Evolutionary conservation across 1,284 basidiomycete genomes (phyloP), one percentile per base, ranked within the genome.

Genomic region (Apiotrichum laibachii): DNA sequence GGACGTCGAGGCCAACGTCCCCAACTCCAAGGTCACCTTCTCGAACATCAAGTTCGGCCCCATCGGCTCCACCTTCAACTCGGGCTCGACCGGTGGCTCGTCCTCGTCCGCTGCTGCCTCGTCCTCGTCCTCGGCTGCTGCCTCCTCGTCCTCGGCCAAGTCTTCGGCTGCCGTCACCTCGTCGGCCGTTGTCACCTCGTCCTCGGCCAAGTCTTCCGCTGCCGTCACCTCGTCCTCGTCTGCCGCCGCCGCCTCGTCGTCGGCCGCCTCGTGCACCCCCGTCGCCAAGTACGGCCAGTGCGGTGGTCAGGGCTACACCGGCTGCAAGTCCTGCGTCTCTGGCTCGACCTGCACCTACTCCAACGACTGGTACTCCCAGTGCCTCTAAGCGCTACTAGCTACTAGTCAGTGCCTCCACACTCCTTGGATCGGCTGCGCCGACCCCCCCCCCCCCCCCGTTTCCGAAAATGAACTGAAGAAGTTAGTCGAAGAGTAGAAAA

Each of bases 281-380:
- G 49, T 40, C 37, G 7, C 37, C 49, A 50, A 50, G 49, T 50
- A 15, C 4, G 49, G 49, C 49, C 49, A 50, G 49, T 50, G 49
- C 21, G 49, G 49, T 18, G 49, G 49, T 37, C 5, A 39, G 5
- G 21, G 21, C 35, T 50, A 18, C 12, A 40, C 49, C 7, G 49
- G 49, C 49, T 40, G 49, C 49, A 50, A 34, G 10, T 13, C 15
- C 49, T 50, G 49, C 37, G 49, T 13, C 9, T 18, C 49, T 18
- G 49, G 49, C 49, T 50, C 49, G 21, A 50, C 49, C 49, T 50
- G 49, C 49, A 50, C 49, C 13, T 26, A 22, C 49, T 6, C 8
- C 33, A 50, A 50, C 49, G 37, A 39, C 35, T 50, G 49, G 49
- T 50, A 50, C 49, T 50, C 49, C n/a, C 49, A 50, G 49, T 50